Base-by-base conservation (phyloP, 1,139 yeast genomes). In the Lodderomyces orthopsilosis region DNA sequence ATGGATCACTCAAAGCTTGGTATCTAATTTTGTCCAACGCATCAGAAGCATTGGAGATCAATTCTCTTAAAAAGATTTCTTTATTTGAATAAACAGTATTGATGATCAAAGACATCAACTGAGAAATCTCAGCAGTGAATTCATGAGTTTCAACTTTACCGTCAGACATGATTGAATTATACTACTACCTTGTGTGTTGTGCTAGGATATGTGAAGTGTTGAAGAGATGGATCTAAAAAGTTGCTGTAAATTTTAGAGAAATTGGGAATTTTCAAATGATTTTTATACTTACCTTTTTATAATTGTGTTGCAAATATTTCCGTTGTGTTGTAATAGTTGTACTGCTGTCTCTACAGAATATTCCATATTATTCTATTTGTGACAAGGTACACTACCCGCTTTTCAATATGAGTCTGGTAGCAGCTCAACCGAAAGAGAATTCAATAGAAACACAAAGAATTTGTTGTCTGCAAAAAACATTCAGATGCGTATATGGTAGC, bases 91-190 rank as follows among this genome's bases (percentile, higher is more conserved):
- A 94, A 64, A 94, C 99, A 48, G 99, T 94, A 89, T 94, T 94
- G 78, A 94, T 93, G 90, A 94, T 90, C 81, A 93, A 85, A 70
- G 97, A 88, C 98, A 94, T 87, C 83, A 94, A 82, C 95, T 93
- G 98, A 85, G 98, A 87, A 74, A 93, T 94, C 90, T 93, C 99
- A 82, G 99, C 99, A 72, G 95, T 96, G 77, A 93, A 93, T 79
- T 93, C 98, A 68, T 81, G 89, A 50, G 94, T 84, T 78, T 86
- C 94, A 63, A 79, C 70, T 64, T 79, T 79, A 47, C 65, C 54
- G 64, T 75, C 76, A 55, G 86, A 72, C 90, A 82, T 83, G 36
- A 35, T 38, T 21, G 19, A 10, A 4, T 19, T 10, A 19, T n/a
- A n/a, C n/a, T n/a, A n/a, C n/a, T n/a, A n/a, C n/a, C n/a, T n/a